These are phyloP conservation scores for Musa balbisiana DNA, from an alignment of 202 grass and related monocot species.

Conservation along the genomic window DNA sequence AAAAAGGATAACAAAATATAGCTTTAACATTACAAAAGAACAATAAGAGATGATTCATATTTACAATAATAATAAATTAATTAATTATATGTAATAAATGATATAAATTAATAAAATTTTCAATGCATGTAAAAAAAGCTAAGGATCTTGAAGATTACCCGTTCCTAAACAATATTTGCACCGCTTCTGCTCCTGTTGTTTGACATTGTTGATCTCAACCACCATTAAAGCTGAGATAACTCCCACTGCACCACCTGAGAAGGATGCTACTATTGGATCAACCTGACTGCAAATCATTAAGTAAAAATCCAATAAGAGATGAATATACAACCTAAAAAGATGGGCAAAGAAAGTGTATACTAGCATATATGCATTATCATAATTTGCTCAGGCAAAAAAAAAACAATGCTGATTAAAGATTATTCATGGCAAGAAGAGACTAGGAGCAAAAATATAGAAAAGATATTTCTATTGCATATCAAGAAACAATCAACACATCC, in stretches of 20 bases:
- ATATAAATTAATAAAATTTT: too few relatives aligned
- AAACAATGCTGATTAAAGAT: background rate
- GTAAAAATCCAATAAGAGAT: conserved; percentile 25
- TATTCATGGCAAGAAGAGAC: background rate
- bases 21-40: too few relatives aligned
- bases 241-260: conserved; percentile 92
- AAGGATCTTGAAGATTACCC: conserved; percentile 33
- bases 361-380: background rate
- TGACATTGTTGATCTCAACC: conserved; percentile 99
- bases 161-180: conserved; percentile 99
- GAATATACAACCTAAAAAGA: conserved; percentile 6
- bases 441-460: background rate
- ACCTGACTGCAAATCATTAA: conserved; percentile 54
- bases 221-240: conserved; percentile 98
- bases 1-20: too few relatives aligned
- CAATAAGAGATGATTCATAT: too few relatives aligned
- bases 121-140: too few relatives aligned
- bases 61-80: too few relatives aligned
- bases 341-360: too few relatives aligned
- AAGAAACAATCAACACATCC: too few relatives aligned
- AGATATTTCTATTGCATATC: too few relatives aligned
- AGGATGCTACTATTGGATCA: conserved; percentile 97
- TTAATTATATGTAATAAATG: too few relatives aligned
- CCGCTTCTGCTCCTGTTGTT: conserved; percentile 90
- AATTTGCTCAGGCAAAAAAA: background rate